Evolutionary conservation across 164 flowering plant genomes (phyloP).

Genomic region (Kalanchoe fedtschenkoi): DNA sequence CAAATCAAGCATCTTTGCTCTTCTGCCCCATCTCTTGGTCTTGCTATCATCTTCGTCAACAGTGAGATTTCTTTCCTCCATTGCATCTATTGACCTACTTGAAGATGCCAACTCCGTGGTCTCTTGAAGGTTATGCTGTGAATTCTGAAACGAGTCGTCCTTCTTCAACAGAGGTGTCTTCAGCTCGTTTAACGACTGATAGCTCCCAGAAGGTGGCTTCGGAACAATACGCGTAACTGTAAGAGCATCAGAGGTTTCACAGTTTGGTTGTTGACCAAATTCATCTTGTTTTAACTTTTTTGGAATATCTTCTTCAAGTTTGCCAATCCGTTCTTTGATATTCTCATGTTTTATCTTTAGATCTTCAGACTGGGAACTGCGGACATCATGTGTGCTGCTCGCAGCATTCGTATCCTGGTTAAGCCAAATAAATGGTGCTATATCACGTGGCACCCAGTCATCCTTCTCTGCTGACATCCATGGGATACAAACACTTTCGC

Average conservation of each 20-base stretch:
- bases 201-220: slow-evolving; percentile 13
- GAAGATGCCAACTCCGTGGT: slow-evolving; percentile 15
- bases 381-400: slow-evolving; percentile 13
- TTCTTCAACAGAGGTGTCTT: slow-evolving; percentile 29
- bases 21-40: slow-evolving; percentile 52
- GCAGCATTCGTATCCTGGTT: slow-evolving; percentile 38
- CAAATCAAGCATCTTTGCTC: slow-evolving; percentile 73
- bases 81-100: slow-evolving; percentile 13
- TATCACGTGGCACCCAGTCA: slow-evolving; percentile 75
- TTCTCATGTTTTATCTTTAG: slow-evolving; percentile 13
- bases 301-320: slow-evolving; percentile 11
- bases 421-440: slow-evolving; percentile 71
- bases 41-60: slow-evolving; percentile 40
- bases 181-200: slow-evolving; percentile 27
- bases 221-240: slow-evolving; percentile 13
- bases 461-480: slow-evolving; percentile 92
- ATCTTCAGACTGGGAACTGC: slow-evolving; percentile 20
- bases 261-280: slow-evolving; percentile 7
- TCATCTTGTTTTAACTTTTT: slow-evolving; percentile 17
- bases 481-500: slow-evolving; percentile 61
- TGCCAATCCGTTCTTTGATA: slow-evolving; percentile 10
- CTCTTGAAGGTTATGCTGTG: slow-evolving; percentile 12
- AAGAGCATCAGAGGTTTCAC: slow-evolving; percentile 12
- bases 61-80: slow-evolving; percentile 15
- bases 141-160: slow-evolving; percentile 18